A percentile compares a stretch with the other conserved stretches of the same genome.
phyloP scores from a whole-genome alignment of 2,329 filamentous ascomycete species.

The Diaporthe capsici region DNA sequence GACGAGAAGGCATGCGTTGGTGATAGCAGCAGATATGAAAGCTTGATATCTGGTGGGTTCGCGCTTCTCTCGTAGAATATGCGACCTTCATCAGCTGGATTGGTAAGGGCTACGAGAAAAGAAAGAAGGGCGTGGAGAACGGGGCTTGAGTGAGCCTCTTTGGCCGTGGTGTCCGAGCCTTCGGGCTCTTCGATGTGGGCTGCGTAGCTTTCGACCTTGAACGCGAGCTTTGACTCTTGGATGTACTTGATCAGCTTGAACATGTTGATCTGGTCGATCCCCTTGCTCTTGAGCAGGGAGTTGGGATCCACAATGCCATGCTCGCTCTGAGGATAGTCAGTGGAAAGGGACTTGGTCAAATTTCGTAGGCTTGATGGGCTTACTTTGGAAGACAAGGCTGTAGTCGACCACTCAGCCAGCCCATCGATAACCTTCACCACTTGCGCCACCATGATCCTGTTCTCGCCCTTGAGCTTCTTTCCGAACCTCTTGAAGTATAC shows the following conservation, averaged over 20 bases:
- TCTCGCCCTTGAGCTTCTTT: constrained; percentile 89
- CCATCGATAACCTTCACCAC: constrained; percentile 87
- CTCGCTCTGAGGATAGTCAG: constrained; percentile 51
- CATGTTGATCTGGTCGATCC: constrained; percentile 94
- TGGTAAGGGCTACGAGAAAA: constrained; percentile 86
- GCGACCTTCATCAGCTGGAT: constrained; percentile 80
- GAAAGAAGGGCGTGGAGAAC: constrained; percentile 69
- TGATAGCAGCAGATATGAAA: constrained; percentile 91
- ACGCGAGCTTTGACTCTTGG: constrained; percentile 90
- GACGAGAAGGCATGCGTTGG: constrained; percentile 92
- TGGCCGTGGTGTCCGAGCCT: constrained; percentile 58
- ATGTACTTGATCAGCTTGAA: constrained; percentile 91
- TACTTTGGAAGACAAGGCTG: constrained; percentile 64
- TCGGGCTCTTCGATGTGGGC: constrained; percentile 68
- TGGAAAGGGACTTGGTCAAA: not conserved
- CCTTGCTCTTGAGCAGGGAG: constrained; percentile 83
- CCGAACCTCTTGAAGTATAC: constrained; percentile 90
- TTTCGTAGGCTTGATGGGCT: constrained; percentile 36
- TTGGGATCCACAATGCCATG: constrained; percentile 81
- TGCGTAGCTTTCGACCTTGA: constrained; percentile 93
- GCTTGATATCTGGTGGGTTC: constrained; percentile 62
- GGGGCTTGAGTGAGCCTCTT: constrained; percentile 69
- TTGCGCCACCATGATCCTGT: constrained; percentile 91
- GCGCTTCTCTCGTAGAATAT: constrained; percentile 72
- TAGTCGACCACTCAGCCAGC: constrained; percentile 77